Evolutionary conservation across 768 basidiomycete genomes (phyloP).

Genomic region (Russula sp.): DNA sequence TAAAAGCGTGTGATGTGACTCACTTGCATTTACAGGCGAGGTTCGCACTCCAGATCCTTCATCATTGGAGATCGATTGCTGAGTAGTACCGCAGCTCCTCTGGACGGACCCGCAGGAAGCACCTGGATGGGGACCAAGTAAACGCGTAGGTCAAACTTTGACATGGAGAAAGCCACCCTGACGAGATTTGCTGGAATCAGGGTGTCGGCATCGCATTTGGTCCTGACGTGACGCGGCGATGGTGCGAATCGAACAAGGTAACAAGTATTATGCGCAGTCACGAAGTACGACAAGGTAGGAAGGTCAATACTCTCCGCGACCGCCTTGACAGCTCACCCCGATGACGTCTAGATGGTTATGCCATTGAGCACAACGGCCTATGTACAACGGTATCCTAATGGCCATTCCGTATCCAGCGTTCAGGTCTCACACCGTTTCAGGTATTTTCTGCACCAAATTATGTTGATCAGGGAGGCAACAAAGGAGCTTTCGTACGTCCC

Average conservation of each 20-base stretch:
- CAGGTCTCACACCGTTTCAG: slow-evolving; percentile 31
- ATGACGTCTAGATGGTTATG: slow-evolving; percentile 66
- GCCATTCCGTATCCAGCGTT: slow-evolving; percentile 6
- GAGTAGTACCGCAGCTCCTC: slow-evolving; percentile 47
- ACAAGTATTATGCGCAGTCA: slow-evolving; percentile 91
- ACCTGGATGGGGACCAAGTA: slow-evolving; percentile 90
- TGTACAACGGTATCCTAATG: slow-evolving; percentile 60
- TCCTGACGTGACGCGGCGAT: slow-evolving; percentile 83
- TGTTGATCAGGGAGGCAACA: slow-evolving; percentile 86
- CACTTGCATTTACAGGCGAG: slow-evolving; percentile 43
- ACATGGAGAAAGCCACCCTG: slow-evolving; percentile 13
- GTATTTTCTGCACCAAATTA: slow-evolving; percentile 96
- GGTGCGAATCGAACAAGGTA: slow-evolving; percentile 83
- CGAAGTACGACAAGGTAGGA: slow-evolving; percentile 84
- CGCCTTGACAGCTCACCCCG: slow-evolving; percentile 1
- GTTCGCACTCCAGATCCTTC: slow-evolving; percentile 30
- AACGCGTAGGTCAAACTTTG: slow-evolving; percentile 56
- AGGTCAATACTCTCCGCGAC: slow-evolving; percentile 6
- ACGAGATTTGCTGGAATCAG: slow-evolving; percentile 32
- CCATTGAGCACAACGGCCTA: slow-evolving; percentile 88
- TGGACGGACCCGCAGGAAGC: slow-evolving; percentile 95
- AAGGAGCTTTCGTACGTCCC: slow-evolving; percentile 76
- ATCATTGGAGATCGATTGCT: neutral
- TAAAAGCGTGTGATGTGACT: neutral
- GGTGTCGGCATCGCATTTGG: slow-evolving; percentile 96